Evolutionary conservation across 108 stramenopile genomes (phyloP).

Genomic region (Fragilariopsis cylindrus): DNA sequence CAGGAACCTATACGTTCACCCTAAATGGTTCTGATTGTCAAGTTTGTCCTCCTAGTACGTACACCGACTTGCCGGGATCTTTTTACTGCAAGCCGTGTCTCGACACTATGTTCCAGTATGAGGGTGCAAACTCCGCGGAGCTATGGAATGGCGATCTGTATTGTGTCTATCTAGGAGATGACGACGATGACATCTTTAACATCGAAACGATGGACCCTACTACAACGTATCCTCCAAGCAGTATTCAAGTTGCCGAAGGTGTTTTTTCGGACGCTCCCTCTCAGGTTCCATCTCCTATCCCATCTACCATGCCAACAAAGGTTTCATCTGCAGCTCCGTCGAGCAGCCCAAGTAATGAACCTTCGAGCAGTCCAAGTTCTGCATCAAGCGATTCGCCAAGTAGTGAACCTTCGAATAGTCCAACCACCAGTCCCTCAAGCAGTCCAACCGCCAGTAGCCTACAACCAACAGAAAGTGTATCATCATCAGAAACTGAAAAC

Average conservation of each 20-base stretch:
- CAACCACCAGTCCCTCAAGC: neutral
- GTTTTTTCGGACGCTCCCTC: conserved; percentile 4
- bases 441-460: neutral
- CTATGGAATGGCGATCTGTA: conserved; percentile 18
- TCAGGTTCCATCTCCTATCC: neutral
- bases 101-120: conserved; percentile 22
- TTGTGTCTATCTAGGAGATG: conserved; percentile 6
- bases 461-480: neutral
- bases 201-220: neutral
- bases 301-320: neutral
- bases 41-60: conserved; percentile 25
- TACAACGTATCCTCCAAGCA: neutral
- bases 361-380: neutral
- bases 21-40: conserved; percentile 5
- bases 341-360: too few relatives aligned
- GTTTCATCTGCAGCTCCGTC: neutral
- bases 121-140: conserved; percentile 20
- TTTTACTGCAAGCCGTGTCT: conserved; percentile 27
- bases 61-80: conserved; percentile 22
- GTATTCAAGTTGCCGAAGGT: neutral
- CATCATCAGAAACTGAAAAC: neutral
- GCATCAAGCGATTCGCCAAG: neutral
- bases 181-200: neutral
- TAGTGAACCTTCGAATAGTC: neutral
- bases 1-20: conserved; percentile 20